phyloP scores from a whole-genome alignment of 345 rosid genomes.

The Camelina neglecta region DNA sequence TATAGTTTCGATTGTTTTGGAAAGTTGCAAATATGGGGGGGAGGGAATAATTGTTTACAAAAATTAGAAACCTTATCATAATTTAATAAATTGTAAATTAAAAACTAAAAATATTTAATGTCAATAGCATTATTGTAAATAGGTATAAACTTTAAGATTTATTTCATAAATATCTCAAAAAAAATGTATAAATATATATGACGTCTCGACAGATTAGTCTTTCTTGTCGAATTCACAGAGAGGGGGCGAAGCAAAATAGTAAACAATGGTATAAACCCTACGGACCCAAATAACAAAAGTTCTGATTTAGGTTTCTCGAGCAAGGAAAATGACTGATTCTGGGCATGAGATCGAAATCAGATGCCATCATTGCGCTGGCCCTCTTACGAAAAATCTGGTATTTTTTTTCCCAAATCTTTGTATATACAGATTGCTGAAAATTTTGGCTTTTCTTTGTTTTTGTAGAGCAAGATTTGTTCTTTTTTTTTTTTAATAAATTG shows the following conservation, averaged over 20 bases:
- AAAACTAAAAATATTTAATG: too few relatives aligned
- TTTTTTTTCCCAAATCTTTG: neutral
- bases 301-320: neutral
- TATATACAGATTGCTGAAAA: constrained; percentile 16
- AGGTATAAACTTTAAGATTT: too few relatives aligned
- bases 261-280: constrained; percentile 36
- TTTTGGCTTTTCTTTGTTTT: neutral
- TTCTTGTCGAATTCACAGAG: too few relatives aligned
- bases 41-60: too few relatives aligned
- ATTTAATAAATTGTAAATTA: too few relatives aligned
- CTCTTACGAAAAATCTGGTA: constrained; percentile 83
- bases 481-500: neutral
- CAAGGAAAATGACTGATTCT: constrained; percentile 51
- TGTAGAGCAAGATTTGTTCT: neutral
- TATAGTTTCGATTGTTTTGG: too few relatives aligned
- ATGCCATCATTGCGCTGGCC: constrained; percentile 95
- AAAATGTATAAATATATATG: neutral
- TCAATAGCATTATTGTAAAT: too few relatives aligned
- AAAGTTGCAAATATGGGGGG: too few relatives aligned
- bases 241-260: neutral
- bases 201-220: neutral
- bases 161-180: too few relatives aligned
- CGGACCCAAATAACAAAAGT: neutral
- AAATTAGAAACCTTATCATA: too few relatives aligned
- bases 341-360: constrained; percentile 41